Evolutionary conservation across 768 basidiomycete genomes (phyloP), one percentile per base, ranked within the genome.

Genomic region (Psilocybe cyanescens): DNA sequence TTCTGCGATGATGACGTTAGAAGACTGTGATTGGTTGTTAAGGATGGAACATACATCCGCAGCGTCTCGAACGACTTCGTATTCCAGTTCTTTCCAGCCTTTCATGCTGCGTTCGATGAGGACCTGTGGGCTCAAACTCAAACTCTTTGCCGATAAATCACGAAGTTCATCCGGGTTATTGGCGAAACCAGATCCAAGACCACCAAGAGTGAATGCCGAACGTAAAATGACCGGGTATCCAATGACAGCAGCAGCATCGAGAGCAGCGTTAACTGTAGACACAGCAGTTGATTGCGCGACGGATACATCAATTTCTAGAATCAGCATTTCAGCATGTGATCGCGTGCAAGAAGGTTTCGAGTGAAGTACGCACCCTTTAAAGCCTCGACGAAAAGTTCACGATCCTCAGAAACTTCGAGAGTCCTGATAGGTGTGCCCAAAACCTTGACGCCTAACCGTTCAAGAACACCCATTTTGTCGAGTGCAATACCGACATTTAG

Each of bases 71-170:
- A 99, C 97, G 63, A 99, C 97, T 74, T 99, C 97, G 68, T 99
- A 99, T 78, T 99, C 97, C 64, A 99, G 84, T 78, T 99, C 97
- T 74, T 99, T 99, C 97, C 97, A 99, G 31, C 97, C 97, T 78
- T 99, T 99, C 90, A 99, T 92, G 67, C 91, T 94, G 53, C 95
- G 91, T 78, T 99, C 97, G 65, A 99, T 95, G 59, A 99, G 84
- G 47, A 99, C 93, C 74, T 99, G 97, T 50, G 97, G 97, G 66
- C 90, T 92, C 30, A 99, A 82, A 71, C 88, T 89, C 56, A 99
- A 85, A 71, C 90, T 86, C 76, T 93, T 97, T 24, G 97, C 96
- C 46, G 95, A 86, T 24, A 99, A 82, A 75, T 99, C 96, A 59
- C 95, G 90, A 58, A 99, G 79, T 80, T 99, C 97, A 63, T 97